Evolutionary conservation across 805 yeast genomes (phyloP).

Genomic region (Wickerhamiella nectarea): DNA sequence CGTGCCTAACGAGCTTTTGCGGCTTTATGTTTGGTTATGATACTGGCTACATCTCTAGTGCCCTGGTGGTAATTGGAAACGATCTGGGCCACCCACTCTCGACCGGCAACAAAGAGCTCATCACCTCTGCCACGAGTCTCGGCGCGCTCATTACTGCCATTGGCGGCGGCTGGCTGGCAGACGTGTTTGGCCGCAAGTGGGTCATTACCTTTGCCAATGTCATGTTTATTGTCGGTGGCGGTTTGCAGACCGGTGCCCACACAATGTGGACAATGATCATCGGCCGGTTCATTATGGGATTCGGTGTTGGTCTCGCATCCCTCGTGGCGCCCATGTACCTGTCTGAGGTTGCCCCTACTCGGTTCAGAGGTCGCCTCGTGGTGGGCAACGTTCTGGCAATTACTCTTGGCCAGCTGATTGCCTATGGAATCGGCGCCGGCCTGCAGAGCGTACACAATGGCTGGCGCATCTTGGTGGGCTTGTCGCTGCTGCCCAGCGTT

Average conservation of each 20-base stretch:
- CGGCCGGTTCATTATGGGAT: conserved; percentile 88
- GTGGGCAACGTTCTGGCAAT: conserved; percentile 78
- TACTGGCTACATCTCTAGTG: conserved; percentile 92
- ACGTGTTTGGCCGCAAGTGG: conserved; percentile 70
- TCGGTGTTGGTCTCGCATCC: conserved; percentile 93
- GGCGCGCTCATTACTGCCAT: conserved; percentile 80
- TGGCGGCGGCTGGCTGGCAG: conserved; percentile 71
- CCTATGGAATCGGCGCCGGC: conserved; percentile 78
- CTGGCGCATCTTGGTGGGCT: conserved; percentile 86
- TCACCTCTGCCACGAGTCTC: conserved; percentile 87
- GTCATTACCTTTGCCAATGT: conserved; percentile 72
- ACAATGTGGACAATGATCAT: conserved; percentile 81
- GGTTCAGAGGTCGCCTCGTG: conserved; percentile 82
- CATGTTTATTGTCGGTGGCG: conserved; percentile 72
- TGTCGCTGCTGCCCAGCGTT: conserved; percentile 77
- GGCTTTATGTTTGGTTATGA: conserved; percentile 97
- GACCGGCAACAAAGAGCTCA: conserved; percentile 72
- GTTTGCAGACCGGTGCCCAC: conserved; percentile 67
- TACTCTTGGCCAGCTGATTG: conserved; percentile 90
- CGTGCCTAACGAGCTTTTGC: conserved; percentile 66
- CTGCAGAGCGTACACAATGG: conserved; percentile 39
- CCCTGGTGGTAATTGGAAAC: conserved; percentile 70
- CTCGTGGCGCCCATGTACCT: conserved; percentile 88
- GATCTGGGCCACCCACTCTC: conserved; percentile 51
- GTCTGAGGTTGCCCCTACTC: conserved; percentile 82